Conservation (phyloP, 305 asterid genomes). For the Fraxinus baroniana region DNA sequence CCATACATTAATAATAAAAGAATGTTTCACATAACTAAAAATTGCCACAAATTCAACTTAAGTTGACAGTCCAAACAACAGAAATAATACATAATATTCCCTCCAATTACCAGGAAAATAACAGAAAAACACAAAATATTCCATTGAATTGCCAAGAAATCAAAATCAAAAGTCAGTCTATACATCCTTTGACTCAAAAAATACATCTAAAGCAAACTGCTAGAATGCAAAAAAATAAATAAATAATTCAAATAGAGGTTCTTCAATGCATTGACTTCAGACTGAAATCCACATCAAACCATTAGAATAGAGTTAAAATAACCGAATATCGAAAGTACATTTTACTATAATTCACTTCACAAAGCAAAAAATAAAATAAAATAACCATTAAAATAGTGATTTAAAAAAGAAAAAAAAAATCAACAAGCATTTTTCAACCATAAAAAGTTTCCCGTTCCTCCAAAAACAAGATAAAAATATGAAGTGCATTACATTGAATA, state of each 20-base stretch:
- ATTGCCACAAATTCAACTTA: background rate
- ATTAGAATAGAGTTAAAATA: background rate
- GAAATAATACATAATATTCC: background rate
- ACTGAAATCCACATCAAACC: conserved; percentile 4
- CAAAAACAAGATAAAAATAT: background rate
- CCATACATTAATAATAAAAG: background rate
- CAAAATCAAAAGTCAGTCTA: background rate
- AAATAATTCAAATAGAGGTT: background rate
- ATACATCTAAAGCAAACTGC: background rate
- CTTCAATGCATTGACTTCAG: background rate
- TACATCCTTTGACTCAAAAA: background rate
- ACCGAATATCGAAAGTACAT: background rate
- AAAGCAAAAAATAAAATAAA: background rate
- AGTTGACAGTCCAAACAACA: background rate
- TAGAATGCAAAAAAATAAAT: background rate
- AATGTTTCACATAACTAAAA: background rate
- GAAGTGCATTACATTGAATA: background rate
- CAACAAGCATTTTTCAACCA: background rate
- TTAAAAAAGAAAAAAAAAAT: background rate
- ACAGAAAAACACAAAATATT: background rate
- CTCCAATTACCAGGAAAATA: background rate
- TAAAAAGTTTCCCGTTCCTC: background rate
- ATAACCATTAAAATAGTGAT: background rate
- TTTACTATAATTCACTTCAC: background rate
- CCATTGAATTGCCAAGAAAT: background rate